These are phyloP conservation scores for Marasmius fiardii DNA, from an alignment of 1,284 basidiomycete genomes.

Conservation along the genomic window DNA sequence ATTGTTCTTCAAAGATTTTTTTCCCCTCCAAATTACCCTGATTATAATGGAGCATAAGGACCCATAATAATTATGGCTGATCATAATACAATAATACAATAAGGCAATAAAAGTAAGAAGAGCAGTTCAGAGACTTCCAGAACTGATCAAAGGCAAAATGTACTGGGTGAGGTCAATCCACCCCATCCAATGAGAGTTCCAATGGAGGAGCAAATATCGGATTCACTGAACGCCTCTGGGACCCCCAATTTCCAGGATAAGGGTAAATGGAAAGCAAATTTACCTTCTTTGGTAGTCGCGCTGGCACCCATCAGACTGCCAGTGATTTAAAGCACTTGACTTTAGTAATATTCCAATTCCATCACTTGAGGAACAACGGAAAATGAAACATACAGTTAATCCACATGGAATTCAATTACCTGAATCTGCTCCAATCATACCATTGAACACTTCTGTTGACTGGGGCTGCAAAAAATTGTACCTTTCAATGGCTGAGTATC, in stretches of 20 bases:
- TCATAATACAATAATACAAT: no score
- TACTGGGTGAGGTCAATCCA: background rate
- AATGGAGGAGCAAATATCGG: background rate
- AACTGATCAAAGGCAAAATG: background rate
- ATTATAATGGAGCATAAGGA: no score
- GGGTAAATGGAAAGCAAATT: background rate
- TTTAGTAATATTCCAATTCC: background rate
- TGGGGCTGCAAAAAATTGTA: background rate
- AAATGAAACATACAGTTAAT: background rate
- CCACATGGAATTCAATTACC: background rate
- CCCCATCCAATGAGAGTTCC: background rate
- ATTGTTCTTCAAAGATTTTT: no score
- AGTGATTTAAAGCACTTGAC: background rate
- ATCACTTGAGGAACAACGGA: background rate
- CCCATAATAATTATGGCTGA: no score
- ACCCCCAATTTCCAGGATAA: background rate
- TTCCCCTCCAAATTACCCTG: no score
- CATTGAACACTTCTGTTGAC: background rate
- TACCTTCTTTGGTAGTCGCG: background rate
- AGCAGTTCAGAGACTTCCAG: background rate
- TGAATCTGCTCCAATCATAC: background rate
- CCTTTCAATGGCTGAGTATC: no score
- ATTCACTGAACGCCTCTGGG: background rate
- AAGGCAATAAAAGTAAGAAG: background rate
- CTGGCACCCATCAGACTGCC: background rate